Conservation (phyloP, 1,284 basidiomycete species). For the Irpex sp. region DNA sequence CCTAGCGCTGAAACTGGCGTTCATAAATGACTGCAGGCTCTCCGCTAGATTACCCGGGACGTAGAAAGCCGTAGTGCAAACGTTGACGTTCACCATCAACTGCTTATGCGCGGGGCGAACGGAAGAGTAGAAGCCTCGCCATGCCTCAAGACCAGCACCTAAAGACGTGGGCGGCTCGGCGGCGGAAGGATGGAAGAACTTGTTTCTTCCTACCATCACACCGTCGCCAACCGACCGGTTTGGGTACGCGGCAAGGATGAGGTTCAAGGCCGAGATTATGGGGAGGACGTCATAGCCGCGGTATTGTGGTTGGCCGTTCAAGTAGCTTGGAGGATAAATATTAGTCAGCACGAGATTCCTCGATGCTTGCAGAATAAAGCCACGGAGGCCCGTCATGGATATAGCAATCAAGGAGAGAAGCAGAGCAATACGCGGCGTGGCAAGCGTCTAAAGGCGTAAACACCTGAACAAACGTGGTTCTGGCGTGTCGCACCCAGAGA, state of each 20-base stretch:
- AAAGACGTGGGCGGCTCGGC: constrained; percentile 38
- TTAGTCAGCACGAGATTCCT: constrained; percentile 4
- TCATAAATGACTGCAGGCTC: constrained; percentile 49
- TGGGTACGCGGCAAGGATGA: constrained; percentile 63
- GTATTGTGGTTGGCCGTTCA: constrained; percentile 56
- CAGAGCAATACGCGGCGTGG: constrained; percentile 11
- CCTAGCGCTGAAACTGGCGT: constrained; percentile 49
- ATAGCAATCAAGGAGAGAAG: constrained; percentile 6
- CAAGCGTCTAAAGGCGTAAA: constrained; percentile 18
- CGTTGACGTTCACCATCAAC: constrained; percentile 78
- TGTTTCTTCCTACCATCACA: constrained; percentile 70
- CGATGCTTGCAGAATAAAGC: not conserved
- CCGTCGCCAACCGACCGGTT: constrained; percentile 56
- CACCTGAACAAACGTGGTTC: constrained; percentile 12
- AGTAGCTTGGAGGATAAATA: constrained; percentile 40
- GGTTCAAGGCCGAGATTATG: constrained; percentile 67
- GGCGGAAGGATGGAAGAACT: constrained; percentile 65
- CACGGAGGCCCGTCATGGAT: not conserved
- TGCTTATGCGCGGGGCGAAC: constrained; percentile 69
- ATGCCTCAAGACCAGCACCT: constrained; percentile 65
- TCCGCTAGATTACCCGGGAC: constrained; percentile 56
- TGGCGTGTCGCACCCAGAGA: constrained; percentile 17
- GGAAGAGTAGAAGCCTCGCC: constrained; percentile 72
- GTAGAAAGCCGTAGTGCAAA: constrained; percentile 77
- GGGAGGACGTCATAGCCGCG: constrained; percentile 64